Percentiles rank a stretch among this genome's conserved stretches.
Conservation (phyloP, 345 rosid species). For the Salix arbutifolia region DNA sequence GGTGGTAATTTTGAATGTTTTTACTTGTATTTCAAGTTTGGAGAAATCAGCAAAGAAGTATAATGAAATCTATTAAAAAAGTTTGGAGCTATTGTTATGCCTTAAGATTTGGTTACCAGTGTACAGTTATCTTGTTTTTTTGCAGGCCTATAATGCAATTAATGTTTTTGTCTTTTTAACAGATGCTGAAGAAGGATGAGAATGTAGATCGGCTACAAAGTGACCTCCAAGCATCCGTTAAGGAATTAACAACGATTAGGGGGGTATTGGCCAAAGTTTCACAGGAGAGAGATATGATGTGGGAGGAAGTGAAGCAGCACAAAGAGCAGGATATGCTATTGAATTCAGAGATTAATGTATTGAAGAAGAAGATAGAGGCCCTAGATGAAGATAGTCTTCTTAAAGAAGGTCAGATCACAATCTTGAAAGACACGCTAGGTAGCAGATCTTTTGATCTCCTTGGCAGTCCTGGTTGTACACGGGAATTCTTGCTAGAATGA, state of each 20-base stretch:
- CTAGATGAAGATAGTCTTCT: conserved; percentile 73
- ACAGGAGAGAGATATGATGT: conserved; percentile 74
- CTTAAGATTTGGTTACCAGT: neutral
- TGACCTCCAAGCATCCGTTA: conserved; percentile 58
- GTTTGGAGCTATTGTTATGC: neutral
- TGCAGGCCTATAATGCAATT: neutral
- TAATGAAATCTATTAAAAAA: too few species aligned
- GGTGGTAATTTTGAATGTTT: too few species aligned
- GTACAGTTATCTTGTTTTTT: neutral
- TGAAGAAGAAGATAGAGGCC: conserved; percentile 65
- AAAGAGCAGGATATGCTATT: conserved; percentile 81
- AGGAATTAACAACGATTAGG: conserved; percentile 44
- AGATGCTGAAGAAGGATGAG: conserved; percentile 85
- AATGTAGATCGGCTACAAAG: conserved; percentile 41
- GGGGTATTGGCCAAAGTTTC: conserved; percentile 64
- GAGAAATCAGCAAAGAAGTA: neutral
- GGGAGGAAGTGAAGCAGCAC: conserved; percentile 77
- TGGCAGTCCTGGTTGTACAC: conserved; percentile 44
- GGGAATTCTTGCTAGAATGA: conserved; percentile 30
- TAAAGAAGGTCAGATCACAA: conserved; percentile 92
- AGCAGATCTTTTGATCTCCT: conserved; percentile 55
- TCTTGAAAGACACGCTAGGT: conserved; percentile 66
- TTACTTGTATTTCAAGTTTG: too few species aligned
- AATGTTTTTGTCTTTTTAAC: conserved; percentile 10
- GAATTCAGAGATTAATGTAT: conserved; percentile 55